Base-by-base conservation (phyloP, 306 rosid genomes). In the Lagenaria siceraria region DNA sequence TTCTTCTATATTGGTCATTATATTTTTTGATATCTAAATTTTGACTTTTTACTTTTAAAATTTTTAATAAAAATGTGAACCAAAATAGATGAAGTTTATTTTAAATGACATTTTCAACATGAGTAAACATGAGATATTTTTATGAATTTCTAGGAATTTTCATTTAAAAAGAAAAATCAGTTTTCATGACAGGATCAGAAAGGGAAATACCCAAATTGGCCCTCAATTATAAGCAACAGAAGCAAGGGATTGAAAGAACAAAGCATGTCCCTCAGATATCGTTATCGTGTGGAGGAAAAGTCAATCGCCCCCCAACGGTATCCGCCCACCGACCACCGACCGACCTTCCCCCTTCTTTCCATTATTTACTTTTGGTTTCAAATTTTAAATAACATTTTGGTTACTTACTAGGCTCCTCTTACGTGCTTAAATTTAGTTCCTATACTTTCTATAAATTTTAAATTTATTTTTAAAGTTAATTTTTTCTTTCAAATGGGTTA, bases 311-410 rank as follows among this genome's bases (percentile, higher is more conserved):
- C 78, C 62, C 64, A 74, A 74, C 78, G 19, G 64, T 54, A 54
- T 74, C 48, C 46, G 3, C 31, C 78, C 65, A 75, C 78, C 78
- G 78, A 35, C 78, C 78, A 75, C 68, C 78, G 38, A 75, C 78
- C 78, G 43, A 75, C 78, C 78, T 71, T 71, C 69, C 78, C 38
- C 43, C 42, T 69, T 7, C 25, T 21, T 42, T 38, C 27, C 14
- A 11, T 68, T 68, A 0, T 68, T 42, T 68, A 29, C 5, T 10
- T 61, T 14, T 27, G 22, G n/a, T 18, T 52, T 6, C 4, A 6
- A 19, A 2, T 54, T 21, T 56, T 5, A 18, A 53, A 1, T 51
- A 51, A 21, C 55, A 5, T 51, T 51, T 51, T 51, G 21, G 55
- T 51, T 51, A 51, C 2, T 17, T 17, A 15, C 2, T 51, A 51